Evolutionary conservation across 495 filamentous ascomycete genomes (phyloP).

Genomic region (Aspergillus egyptiacus): DNA sequence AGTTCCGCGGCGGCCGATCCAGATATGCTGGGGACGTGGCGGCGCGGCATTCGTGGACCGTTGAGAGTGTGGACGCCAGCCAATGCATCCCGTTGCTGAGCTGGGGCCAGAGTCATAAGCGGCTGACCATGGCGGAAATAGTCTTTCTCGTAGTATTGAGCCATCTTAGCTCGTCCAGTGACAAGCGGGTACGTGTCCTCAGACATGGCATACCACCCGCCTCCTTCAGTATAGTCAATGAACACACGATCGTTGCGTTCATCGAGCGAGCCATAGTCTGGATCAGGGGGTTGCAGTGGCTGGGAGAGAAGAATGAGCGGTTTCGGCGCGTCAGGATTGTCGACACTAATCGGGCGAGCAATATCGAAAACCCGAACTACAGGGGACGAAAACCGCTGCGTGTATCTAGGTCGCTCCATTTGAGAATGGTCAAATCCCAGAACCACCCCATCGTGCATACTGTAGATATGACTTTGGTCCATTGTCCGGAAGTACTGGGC

Average conservation of each 20-base stretch:
- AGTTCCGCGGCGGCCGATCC: constrained; percentile 26
- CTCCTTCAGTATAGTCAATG: constrained; percentile 76
- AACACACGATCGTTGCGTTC: constrained; percentile 65
- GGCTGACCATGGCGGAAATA: constrained; percentile 42
- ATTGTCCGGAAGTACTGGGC: constrained; percentile 71
- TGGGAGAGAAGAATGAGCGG: constrained; percentile 79
- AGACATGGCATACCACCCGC: constrained; percentile 92
- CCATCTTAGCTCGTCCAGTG: constrained; percentile 59
- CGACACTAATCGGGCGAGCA: constrained; percentile 57
- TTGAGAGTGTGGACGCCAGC: constrained; percentile 49
- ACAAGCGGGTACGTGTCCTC: constrained; percentile 79
- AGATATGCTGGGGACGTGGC: constrained; percentile 34
- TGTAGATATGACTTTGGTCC: constrained; percentile 85
- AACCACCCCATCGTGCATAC: constrained; percentile 78
- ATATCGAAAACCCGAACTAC: constrained; percentile 91
- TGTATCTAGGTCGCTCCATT: constrained; percentile 50
- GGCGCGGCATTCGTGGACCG: constrained; percentile 29
- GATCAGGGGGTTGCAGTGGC: constrained; percentile 61
- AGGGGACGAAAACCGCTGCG: constrained; percentile 68
- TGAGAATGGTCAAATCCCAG: constrained; percentile 69
- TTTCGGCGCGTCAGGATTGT: constrained; percentile 49
- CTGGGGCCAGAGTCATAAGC: constrained; percentile 36
- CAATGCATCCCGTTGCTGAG: constrained; percentile 43
- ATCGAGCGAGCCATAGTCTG: constrained; percentile 49
- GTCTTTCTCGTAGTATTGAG: constrained; percentile 58